phyloP scores from a whole-genome alignment of 108 stramenopile species.

The Skeletonema marinoi region DNA sequence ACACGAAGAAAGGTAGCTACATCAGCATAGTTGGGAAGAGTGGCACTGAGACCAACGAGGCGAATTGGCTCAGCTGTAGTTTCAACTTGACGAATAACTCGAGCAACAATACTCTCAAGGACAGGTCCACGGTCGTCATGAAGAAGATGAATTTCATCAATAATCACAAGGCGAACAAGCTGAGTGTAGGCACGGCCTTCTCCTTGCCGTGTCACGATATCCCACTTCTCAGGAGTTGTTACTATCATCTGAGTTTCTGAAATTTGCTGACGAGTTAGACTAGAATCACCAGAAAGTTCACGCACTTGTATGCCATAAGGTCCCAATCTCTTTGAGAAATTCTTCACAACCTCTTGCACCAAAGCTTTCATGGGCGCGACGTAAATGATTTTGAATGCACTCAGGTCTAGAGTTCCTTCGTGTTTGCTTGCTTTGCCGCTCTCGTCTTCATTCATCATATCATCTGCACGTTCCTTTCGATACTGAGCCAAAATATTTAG shows the following conservation, averaged over 20 bases:
- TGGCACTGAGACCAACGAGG: slow-evolving; percentile 97
- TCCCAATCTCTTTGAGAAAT: slow-evolving; percentile 91
- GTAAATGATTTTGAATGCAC: slow-evolving; percentile 98
- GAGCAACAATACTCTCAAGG: slow-evolving; percentile 95
- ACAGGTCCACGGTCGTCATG: slow-evolving; percentile 99
- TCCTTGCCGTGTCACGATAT: slow-evolving; percentile 99
- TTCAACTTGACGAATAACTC: slow-evolving; percentile 96
- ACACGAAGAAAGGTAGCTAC: slow-evolving; percentile 99
- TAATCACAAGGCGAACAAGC: slow-evolving; percentile 95
- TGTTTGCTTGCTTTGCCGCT: slow-evolving; percentile 51
- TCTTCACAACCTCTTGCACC: slow-evolving; percentile 97
- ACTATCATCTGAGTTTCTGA: slow-evolving; percentile 97
- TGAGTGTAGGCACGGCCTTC: slow-evolving; percentile 98
- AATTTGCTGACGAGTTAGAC: slow-evolving; percentile 95
- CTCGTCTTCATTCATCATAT: slow-evolving; percentile 39
- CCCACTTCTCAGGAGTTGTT: slow-evolving; percentile 99
- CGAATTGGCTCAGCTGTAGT: slow-evolving; percentile 92
- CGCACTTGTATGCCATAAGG: slow-evolving; percentile 90
- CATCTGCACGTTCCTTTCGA: slow-evolving; percentile 52
- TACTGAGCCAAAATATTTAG: slow-evolving; percentile 95
- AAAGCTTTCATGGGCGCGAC: slow-evolving; percentile 99
- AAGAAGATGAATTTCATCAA: slow-evolving; percentile 99
- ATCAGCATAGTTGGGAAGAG: slow-evolving; percentile 99
- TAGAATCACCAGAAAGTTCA: slow-evolving; percentile 98
- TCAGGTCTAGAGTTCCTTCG: slow-evolving; percentile 72